A percentile compares a stretch with the other conserved stretches of the same genome.
These are phyloP conservation scores for Phytophthora europaea DNA, from an alignment of 352 stramenopile species.

Conservation along the genomic window DNA sequence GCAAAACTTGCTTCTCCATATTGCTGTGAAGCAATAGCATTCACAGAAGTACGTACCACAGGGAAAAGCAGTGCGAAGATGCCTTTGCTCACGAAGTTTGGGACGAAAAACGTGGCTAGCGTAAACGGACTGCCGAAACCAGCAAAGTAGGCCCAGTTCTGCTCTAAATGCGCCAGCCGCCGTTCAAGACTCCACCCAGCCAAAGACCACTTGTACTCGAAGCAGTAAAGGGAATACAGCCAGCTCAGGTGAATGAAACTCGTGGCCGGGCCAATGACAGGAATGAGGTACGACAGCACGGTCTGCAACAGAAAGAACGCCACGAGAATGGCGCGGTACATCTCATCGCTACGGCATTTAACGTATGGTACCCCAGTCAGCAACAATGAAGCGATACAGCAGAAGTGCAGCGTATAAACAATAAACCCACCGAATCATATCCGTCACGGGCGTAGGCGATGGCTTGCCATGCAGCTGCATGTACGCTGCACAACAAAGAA, in stretches of 20 bases:
- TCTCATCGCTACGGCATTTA: slow-evolving; percentile 63
- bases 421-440: slow-evolving; percentile 85
- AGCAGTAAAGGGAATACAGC: slow-evolving; percentile 93
- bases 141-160: slow-evolving; percentile 91
- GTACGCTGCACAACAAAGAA: slow-evolving; percentile 56
- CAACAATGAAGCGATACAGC: not conserved
- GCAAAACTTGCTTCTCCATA: not conserved
- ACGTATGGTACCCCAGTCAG: slow-evolving; percentile 1
- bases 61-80: slow-evolving; percentile 91
- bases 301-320: slow-evolving; percentile 89
- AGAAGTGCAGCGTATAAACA: not conserved
- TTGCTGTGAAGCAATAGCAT: not conserved
- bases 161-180: slow-evolving; percentile 78
- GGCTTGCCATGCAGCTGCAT: slow-evolving; percentile 86
- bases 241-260: slow-evolving; percentile 91
- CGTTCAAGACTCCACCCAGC: slow-evolving; percentile 89
- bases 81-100: slow-evolving; percentile 92
- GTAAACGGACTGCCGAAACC: slow-evolving; percentile 90
- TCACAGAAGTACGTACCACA: slow-evolving; percentile 50
- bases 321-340: slow-evolving; percentile 89
- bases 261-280: slow-evolving; percentile 71
- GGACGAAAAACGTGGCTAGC: slow-evolving; percentile 90
- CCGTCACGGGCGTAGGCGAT: slow-evolving; percentile 73
- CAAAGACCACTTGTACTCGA: slow-evolving; percentile 93
- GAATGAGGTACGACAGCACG: slow-evolving; percentile 85